These are phyloP conservation scores for Copromyces sp. DNA, from an alignment of 495 filamentous ascomycete genomes.

Conservation along the genomic window DNA sequence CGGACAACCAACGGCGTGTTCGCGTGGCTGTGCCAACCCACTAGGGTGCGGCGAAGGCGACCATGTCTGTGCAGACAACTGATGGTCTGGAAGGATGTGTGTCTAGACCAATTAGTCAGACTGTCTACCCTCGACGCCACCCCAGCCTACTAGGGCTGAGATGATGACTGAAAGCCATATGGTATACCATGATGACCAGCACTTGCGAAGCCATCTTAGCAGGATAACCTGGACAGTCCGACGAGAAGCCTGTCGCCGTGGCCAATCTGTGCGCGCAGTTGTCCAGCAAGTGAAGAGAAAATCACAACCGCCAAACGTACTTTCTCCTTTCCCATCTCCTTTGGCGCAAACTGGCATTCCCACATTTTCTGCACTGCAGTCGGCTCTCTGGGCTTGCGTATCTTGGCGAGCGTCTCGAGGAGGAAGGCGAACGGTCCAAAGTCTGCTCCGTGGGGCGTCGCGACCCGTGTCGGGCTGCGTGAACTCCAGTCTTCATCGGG, in stretches of 20 bases:
- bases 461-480: neutral
- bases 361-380: neutral
- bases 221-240: neutral
- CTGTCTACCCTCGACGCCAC: neutral
- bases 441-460: neutral
- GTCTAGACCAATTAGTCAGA: neutral
- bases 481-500: neutral
- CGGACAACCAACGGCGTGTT: neutral
- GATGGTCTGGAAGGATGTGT: neutral
- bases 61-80: neutral
- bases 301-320: neutral
- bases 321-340: neutral
- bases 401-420: neutral
- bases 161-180: neutral
- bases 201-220: neutral
- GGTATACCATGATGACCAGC: neutral
- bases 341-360: neutral
- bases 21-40: neutral
- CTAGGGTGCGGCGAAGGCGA: neutral
- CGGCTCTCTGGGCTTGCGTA: neutral
- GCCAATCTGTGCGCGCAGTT: neutral
- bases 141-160: neutral
- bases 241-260: neutral
- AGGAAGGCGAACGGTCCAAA: neutral
- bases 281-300: neutral